Conservation (phyloP, 495 filamentous ascomycete species). For the Aspergillus nidulans region DNA sequence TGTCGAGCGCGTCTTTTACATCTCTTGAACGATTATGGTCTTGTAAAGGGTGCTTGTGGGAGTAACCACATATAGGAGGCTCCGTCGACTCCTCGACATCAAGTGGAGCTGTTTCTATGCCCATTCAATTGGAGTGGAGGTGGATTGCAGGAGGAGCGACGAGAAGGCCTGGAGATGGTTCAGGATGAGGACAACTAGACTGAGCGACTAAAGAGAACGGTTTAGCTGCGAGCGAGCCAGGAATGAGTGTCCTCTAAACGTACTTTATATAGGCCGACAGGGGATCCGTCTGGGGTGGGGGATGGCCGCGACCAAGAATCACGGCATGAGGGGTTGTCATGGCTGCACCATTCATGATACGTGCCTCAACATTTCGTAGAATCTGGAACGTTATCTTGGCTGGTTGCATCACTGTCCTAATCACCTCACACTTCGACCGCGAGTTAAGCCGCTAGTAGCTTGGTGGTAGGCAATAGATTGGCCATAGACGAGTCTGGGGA, state of each 20-base stretch:
- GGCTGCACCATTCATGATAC: constrained; percentile 5
- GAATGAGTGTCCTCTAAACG: background rate
- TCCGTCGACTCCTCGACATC: constrained; percentile 46
- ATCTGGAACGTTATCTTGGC: constrained; percentile 17
- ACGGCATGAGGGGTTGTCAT: constrained; percentile 13
- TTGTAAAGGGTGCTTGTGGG: constrained; percentile 19
- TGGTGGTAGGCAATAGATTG: constrained; percentile 12
- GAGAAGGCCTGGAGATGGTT: background rate
- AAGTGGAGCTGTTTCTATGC: constrained; percentile 32
- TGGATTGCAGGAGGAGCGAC: constrained; percentile 3
- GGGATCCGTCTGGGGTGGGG: constrained; percentile 1
- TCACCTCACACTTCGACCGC: constrained; percentile 1
- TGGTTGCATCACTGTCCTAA: constrained; percentile 11
- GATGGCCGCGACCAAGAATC: background rate
- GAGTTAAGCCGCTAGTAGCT: constrained; percentile 13
- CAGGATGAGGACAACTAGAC: background rate
- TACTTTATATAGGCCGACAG: constrained; percentile 12
- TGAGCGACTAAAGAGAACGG: constrained; percentile 2
- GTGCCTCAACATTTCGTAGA: constrained; percentile 6
- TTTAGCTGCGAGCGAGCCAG: background rate
- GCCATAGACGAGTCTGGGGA: constrained; percentile 1
- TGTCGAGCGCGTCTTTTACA: constrained; percentile 15
- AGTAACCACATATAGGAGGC: constrained; percentile 40
- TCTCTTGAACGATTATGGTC: constrained; percentile 16
- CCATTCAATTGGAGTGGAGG: constrained; percentile 35